Conservation (phyloP, 768 basidiomycete genomes). For the Myochromella boudieri region DNA sequence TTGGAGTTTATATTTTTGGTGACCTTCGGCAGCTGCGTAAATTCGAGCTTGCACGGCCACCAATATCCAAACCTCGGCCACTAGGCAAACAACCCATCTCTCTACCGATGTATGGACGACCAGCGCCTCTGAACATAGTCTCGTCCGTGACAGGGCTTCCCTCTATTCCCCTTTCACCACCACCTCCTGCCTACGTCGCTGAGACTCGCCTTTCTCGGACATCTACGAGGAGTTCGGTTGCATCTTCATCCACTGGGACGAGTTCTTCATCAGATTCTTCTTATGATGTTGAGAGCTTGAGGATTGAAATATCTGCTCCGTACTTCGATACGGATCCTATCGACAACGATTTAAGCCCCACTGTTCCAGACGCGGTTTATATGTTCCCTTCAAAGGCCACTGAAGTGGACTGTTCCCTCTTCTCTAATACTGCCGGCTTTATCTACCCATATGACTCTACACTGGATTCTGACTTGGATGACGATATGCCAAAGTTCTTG, state of each 20-base stretch:
- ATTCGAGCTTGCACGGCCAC: constrained; percentile 73
- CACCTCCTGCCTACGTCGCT: constrained; percentile 26
- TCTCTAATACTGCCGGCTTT: constrained; percentile 45
- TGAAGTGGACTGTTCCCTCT: constrained; percentile 15
- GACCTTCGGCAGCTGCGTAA: constrained; percentile 76
- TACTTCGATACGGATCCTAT: constrained; percentile 40
- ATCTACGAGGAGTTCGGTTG: constrained; percentile 17
- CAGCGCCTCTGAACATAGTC: constrained; percentile 18
- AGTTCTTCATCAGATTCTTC: constrained; percentile 21
- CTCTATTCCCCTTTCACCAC: constrained; percentile 25
- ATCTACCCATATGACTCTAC: constrained; percentile 46
- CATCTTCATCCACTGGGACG: constrained; percentile 23
- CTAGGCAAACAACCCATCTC: constrained; percentile 27
- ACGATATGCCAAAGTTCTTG: constrained; percentile 23
- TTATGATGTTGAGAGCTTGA: constrained; percentile 16
- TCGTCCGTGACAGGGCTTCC: constrained; percentile 18
- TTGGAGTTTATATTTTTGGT: constrained; percentile 79
- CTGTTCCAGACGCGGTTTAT: constrained; percentile 19
- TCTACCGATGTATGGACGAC: constrained; percentile 18
- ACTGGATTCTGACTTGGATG: constrained; percentile 23
- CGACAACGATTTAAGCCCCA: constrained; percentile 31
- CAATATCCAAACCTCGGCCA: constrained; percentile 52
- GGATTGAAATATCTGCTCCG: constrained; percentile 41
- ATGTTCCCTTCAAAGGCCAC: constrained; percentile 14
- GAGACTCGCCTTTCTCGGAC: constrained; percentile 21